phyloP scores from a whole-genome alignment of 2,329 filamentous ascomycete genomes.

The Exophiala dermatitidis region DNA sequence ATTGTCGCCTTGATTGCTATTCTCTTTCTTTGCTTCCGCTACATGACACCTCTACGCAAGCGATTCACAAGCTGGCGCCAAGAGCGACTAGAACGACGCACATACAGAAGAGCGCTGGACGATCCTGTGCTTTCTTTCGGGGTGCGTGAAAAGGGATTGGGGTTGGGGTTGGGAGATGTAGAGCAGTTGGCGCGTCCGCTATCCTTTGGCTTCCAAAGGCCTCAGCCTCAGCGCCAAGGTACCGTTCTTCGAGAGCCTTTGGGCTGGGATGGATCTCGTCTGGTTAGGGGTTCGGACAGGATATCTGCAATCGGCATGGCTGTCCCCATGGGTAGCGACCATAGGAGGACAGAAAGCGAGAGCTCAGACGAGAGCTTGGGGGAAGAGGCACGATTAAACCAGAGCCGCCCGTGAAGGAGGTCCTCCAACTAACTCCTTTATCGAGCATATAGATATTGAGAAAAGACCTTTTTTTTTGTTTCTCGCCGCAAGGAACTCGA shows the following conservation, averaged over 20 bases:
- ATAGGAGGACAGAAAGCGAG: conserved; percentile 4
- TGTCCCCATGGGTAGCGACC: conserved; percentile 9
- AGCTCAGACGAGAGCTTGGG: conserved; percentile 4
- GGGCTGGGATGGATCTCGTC: conserved; percentile 8
- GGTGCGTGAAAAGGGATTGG: conserved; percentile 3
- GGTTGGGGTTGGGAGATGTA: conserved; percentile 7
- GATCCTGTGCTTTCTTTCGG: conserved; percentile 18
- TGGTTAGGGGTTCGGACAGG: conserved; percentile 2
- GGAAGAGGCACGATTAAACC: conserved; percentile 8
- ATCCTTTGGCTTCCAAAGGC: conserved; percentile 17
- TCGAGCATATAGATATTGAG: not conserved
- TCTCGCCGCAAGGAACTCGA: no score
- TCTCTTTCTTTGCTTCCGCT: conserved; percentile 16
- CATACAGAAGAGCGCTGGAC: conserved; percentile 20
- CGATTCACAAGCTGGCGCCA: conserved; percentile 13
- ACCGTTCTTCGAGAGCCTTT: conserved; percentile 14
- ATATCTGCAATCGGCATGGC: conserved; percentile 18
- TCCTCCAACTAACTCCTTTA: not conserved
- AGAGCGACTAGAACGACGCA: conserved; percentile 11
- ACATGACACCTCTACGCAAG: conserved; percentile 13
- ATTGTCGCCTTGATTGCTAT: conserved; percentile 11
- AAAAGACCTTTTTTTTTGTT: no score
- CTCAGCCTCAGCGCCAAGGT: conserved; percentile 5
- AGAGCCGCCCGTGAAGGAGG: not conserved
- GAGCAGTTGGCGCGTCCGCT: conserved; percentile 14